Evolutionary conservation across 106 monocot species (phyloP), one percentile per base, ranked within the genome.

Genomic region (Ottelia alismoides): DNA sequence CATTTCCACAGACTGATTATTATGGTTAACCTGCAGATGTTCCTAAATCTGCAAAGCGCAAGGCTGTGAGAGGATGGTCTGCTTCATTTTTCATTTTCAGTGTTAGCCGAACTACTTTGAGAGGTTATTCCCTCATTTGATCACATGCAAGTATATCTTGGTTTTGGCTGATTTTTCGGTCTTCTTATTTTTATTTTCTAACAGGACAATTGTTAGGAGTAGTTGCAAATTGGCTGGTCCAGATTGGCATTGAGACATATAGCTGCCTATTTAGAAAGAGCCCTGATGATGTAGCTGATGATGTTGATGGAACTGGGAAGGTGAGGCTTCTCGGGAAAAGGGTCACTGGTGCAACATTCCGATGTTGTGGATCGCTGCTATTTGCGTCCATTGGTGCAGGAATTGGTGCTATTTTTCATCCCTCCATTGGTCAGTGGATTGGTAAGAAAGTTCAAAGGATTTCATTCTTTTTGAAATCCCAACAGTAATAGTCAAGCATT

Each of bases 361-460:
- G 75, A 57, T 74, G 88, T 22, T 60, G 71, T 27, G 65, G 79
- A 25, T 85, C 96, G 53, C 72, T 96, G 55, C 62, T 76, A 62
- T 98, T 88, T 69, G 96, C 89, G 53, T 98, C 96, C 1, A 53
- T 89, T 64, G 96, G 96, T 65, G 96, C 74, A 22, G 96, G 96
- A 21, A 59, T 89, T 45, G 76, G 85, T 64, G 78, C 85, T 16
- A 68, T 79, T 61, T 57, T 76, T 31, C 73, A 89, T 72, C 96
- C 96, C 45, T 82, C 79, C 27, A 74, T 51, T 40, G 96, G 96
- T 18, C 96, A 89, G 22, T 89, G 96, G 96, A 75, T 89, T 55
- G 96, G 96, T 98, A 59, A 76, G 71, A n/a, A n/a, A n/a, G n/a
- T n/a, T n/a, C n/a, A n/a, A n/a, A n/a, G n/a, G n/a, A n/a, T n/a